Evolutionary conservation across 2,329 filamentous ascomycete genomes (phyloP).

Genomic region (Pseudogymnoascus sp.): DNA sequence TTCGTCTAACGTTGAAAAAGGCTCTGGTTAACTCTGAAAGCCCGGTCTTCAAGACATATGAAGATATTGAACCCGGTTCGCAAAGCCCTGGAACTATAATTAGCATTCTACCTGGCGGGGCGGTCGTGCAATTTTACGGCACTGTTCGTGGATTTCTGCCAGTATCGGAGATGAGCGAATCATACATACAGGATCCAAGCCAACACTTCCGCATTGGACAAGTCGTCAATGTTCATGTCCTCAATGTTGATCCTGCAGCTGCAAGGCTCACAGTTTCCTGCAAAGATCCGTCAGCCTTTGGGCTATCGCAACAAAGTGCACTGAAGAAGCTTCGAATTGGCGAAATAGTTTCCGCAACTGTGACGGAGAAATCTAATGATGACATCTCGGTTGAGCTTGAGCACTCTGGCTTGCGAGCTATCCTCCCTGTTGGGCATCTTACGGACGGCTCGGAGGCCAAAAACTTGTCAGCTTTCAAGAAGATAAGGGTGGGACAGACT

Average conservation of each 20-base stretch:
- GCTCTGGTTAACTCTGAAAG: constrained; percentile 84
- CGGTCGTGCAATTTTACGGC: constrained; percentile 89
- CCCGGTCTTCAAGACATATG: constrained; percentile 68
- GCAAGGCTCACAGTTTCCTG: constrained; percentile 79
- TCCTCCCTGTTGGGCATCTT: constrained; percentile 69
- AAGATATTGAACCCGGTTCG: constrained; percentile 63
- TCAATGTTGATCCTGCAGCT: constrained; percentile 66
- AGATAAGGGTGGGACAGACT: constrained; percentile 75
- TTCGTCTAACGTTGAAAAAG: constrained; percentile 90
- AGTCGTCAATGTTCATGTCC: constrained; percentile 82
- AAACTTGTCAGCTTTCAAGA: constrained; percentile 67
- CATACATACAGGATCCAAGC: constrained; percentile 79
- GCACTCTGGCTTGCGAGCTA: constrained; percentile 66
- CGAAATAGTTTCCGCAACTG: constrained; percentile 66
- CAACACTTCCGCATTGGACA: constrained; percentile 88
- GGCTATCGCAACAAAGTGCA: constrained; percentile 65
- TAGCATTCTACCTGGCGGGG: constrained; percentile 69
- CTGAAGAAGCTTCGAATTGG: constrained; percentile 68
- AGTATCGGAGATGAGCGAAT: constrained; percentile 95
- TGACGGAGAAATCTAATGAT: constrained; percentile 72
- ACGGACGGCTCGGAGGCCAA: constrained; percentile 78
- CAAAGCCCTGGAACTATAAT: constrained; percentile 82
- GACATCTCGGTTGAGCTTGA: constrained; percentile 70
- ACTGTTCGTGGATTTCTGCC: constrained; percentile 78
- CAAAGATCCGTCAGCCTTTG: constrained; percentile 76